Percentiles rank a stretch among this genome's conserved stretches.
Evolutionary conservation across 495 filamentous ascomycete genomes (phyloP).

Genomic region (Lineolata rhizophorae): DNA sequence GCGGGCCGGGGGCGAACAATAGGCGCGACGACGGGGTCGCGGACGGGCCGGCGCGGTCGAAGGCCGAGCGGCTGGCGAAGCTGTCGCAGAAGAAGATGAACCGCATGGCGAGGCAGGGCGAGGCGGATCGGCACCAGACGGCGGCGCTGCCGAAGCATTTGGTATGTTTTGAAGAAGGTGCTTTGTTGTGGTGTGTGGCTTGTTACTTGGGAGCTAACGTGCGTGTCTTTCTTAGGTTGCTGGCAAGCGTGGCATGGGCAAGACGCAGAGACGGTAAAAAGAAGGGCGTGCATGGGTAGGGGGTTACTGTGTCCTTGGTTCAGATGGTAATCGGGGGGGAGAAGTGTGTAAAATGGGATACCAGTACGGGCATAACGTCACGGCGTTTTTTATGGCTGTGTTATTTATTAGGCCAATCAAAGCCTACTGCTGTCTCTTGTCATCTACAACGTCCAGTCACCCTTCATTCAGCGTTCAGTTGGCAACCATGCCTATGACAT

Average conservation of each 20-base stretch:
- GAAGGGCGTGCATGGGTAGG: too few relatives aligned
- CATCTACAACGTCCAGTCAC: too few relatives aligned
- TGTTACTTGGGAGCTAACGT: slow-evolving; percentile 12
- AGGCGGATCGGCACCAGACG: slow-evolving; percentile 81
- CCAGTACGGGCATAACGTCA: too few relatives aligned
- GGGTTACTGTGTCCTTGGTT: too few relatives aligned
- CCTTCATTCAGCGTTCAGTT: too few relatives aligned
- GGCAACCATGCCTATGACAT: too few relatives aligned
- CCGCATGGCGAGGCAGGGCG: slow-evolving; percentile 84
- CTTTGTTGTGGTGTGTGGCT: not conserved
- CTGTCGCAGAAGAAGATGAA: slow-evolving; percentile 96
- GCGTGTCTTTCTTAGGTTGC: slow-evolving; percentile 24
- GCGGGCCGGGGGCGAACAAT: slow-evolving; percentile 57
- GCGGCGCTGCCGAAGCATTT: slow-evolving; percentile 74
- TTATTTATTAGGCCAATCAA: too few relatives aligned
- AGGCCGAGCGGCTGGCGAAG: slow-evolving; percentile 71
- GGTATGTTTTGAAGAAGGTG: slow-evolving; percentile 30
- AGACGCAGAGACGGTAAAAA: slow-evolving; percentile 26
- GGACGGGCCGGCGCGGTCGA: slow-evolving; percentile 34
- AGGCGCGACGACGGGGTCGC: slow-evolving; percentile 62
- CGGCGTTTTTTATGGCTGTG: too few relatives aligned
- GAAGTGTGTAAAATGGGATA: too few relatives aligned
- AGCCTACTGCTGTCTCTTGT: too few relatives aligned
- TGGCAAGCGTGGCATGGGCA: slow-evolving; percentile 37
- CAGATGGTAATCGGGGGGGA: too few relatives aligned